phyloP scores from a whole-genome alignment of 1,284 basidiomycete species.

The Vanrija pseudolonga region DNA sequence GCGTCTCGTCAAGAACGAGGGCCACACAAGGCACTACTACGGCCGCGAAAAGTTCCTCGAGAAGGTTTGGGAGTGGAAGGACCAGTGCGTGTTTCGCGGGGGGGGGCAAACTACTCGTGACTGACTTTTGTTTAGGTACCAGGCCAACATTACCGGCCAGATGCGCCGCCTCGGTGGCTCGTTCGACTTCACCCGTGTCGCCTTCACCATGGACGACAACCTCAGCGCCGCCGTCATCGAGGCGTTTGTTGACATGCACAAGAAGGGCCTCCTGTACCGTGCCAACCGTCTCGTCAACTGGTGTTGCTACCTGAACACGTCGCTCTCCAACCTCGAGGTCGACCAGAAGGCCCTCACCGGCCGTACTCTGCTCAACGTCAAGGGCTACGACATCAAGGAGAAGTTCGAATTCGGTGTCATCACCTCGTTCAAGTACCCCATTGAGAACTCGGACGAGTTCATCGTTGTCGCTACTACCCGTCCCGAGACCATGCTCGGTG shows the following conservation, averaged over 20 bases:
- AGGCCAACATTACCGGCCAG: conserved; percentile 85
- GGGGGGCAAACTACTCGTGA: too few species aligned
- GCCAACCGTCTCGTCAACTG: conserved; percentile 98
- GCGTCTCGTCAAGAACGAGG: conserved; percentile 76
- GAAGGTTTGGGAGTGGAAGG: conserved; percentile 95
- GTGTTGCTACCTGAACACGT: conserved; percentile 95
- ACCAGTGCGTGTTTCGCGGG: conserved; percentile 61
- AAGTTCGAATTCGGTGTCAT: conserved; percentile 97
- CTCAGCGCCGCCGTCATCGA: conserved; percentile 86
- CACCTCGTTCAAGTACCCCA: conserved; percentile 88
- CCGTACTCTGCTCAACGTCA: conserved; percentile 81
- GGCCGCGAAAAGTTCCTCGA: conserved; percentile 89
- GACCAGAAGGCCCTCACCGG: conserved; percentile 91
- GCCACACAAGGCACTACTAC: conserved; percentile 85
- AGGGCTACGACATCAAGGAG: conserved; percentile 91
- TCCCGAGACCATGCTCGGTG: conserved; percentile 98
- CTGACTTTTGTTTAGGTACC: conserved; percentile 56
- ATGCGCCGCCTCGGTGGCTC: conserved; percentile 85
- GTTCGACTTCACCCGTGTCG: conserved; percentile 88
- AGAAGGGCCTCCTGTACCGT: conserved; percentile 91
- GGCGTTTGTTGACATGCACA: conserved; percentile 85
- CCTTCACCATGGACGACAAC: conserved; percentile 92
- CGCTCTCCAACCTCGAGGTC: conserved; percentile 95
- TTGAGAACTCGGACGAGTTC: conserved; percentile 77
- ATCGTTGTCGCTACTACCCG: conserved; percentile 95